Conservation (phyloP, 306 rosid species). For the Quercus bicolor region DNA sequence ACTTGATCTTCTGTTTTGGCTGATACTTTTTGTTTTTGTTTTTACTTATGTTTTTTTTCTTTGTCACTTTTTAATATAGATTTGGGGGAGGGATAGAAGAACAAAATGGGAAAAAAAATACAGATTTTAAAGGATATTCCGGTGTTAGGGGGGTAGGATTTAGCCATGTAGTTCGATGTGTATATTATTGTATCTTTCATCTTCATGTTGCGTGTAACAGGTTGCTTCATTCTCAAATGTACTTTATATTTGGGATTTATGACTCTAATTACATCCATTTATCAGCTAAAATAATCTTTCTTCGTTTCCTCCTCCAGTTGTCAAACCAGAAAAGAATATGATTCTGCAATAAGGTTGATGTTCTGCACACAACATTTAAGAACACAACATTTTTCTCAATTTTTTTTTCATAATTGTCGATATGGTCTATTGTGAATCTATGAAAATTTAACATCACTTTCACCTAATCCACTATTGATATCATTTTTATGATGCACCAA, state of each 20-base stretch:
- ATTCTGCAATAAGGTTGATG: too few species aligned
- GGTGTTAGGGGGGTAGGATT: slow-evolving; percentile 11
- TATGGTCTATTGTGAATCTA: too few species aligned
- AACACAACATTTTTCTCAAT: too few species aligned
- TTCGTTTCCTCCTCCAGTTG: too few species aligned
- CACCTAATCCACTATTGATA: too few species aligned
- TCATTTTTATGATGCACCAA: too few species aligned
- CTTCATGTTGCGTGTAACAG: background rate
- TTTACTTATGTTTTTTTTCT: background rate
- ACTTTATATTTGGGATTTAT: background rate
- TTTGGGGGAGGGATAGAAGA: slow-evolving; percentile 15
- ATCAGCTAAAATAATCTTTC: background rate
- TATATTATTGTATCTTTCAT: background rate
- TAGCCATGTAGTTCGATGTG: background rate
- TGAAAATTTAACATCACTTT: too few species aligned
- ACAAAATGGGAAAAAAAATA: background rate
- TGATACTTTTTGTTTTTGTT: slow-evolving; percentile 16
- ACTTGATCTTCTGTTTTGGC: slow-evolving; percentile 15
- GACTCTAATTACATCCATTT: background rate
- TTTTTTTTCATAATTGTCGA: too few species aligned
- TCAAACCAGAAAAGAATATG: too few species aligned
- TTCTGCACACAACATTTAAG: too few species aligned
- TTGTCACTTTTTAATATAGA: slow-evolving; percentile 10
- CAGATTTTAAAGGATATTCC: slow-evolving; percentile 13
- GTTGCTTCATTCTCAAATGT: background rate